phyloP scores from a whole-genome alignment of 352 stramenopile species.

The Phytophthora foliorum region DNA sequence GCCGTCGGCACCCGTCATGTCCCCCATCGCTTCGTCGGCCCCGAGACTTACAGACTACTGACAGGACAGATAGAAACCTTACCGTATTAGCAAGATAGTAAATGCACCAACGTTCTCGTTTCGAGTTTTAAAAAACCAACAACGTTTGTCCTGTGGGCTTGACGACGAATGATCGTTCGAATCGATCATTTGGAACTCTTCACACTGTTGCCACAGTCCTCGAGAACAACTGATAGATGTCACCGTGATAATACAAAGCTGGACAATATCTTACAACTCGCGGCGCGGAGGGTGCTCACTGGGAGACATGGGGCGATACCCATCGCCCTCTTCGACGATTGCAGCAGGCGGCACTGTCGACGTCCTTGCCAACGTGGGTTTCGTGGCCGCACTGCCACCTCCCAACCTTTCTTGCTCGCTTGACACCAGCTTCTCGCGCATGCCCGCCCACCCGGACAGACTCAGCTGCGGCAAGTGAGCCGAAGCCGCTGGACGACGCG shows the following conservation, averaged over 20 bases:
- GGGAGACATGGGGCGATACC: constrained; percentile 46
- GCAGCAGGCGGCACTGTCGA: constrained; percentile 22
- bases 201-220: background rate
- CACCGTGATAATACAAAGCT: constrained; percentile 19
- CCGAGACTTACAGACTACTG: constrained; percentile 28
- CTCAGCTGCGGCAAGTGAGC: constrained; percentile 45
- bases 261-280: constrained; percentile 31
- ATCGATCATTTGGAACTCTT: background rate
- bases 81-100: background rate
- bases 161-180: background rate
- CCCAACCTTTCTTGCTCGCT: constrained; percentile 35
- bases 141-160: constrained; percentile 5
- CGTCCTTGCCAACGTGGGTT: constrained; percentile 28
- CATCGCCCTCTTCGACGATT: constrained; percentile 49
- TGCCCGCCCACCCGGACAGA: constrained; percentile 59
- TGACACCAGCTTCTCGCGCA: constrained; percentile 58
- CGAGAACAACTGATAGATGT: background rate
- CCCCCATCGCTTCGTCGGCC: constrained; percentile 26
- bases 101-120: constrained; percentile 11
- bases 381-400: constrained; percentile 3
- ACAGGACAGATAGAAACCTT: constrained; percentile 1
- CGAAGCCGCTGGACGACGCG: constrained; percentile 18
- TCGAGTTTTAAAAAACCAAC: constrained; percentile 8
- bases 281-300: constrained; percentile 28
- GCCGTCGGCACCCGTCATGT: constrained; percentile 32